phyloP scores from a whole-genome alignment of 2,329 filamentous ascomycete species.

The Lecanicillium sp. region DNA sequence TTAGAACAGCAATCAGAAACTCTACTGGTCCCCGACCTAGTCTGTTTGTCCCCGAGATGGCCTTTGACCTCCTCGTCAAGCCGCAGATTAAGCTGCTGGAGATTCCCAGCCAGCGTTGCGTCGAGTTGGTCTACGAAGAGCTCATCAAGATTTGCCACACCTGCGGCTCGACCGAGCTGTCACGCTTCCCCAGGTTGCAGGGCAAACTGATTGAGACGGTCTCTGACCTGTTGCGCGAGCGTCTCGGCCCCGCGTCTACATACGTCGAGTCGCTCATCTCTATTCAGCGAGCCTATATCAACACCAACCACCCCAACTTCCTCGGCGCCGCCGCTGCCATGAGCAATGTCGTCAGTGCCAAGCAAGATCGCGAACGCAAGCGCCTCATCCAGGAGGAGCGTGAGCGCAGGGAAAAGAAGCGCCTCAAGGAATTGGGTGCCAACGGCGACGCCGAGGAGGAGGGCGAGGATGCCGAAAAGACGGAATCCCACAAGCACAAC shows the following conservation, averaged over 20 bases:
- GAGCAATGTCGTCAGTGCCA: constrained; percentile 91
- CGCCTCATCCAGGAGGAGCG: constrained; percentile 73
- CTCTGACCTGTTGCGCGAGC: constrained; percentile 86
- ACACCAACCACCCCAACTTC: constrained; percentile 99
- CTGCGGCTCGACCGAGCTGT: constrained; percentile 89
- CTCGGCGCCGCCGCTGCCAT: constrained; percentile 93
- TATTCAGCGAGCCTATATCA: constrained; percentile 97
- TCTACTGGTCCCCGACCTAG: constrained; percentile 93
- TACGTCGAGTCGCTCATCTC: constrained; percentile 97
- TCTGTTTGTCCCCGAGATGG: constrained; percentile 93
- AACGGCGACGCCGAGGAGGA: constrained; percentile 70
- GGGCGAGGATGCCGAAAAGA: constrained; percentile 52
- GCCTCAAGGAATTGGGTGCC: constrained; percentile 75
- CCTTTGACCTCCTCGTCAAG: constrained; percentile 95
- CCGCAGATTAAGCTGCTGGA: constrained; percentile 97
- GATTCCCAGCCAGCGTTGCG: constrained; percentile 88
- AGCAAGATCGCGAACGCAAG: constrained; percentile 89
- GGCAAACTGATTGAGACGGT: constrained; percentile 97
- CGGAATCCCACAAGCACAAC: constrained; percentile 35
- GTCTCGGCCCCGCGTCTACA: constrained; percentile 76
- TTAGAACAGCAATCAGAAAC: constrained; percentile 94
- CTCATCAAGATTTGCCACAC: constrained; percentile 99
- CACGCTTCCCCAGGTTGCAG: constrained; percentile 85
- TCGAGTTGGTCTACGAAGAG: constrained; percentile 97
- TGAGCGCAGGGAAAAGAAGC: constrained; percentile 74